phyloP scores from a whole-genome alignment of 2,329 filamentous ascomycete genomes.

The Kalaharituber pfeilii region DNA sequence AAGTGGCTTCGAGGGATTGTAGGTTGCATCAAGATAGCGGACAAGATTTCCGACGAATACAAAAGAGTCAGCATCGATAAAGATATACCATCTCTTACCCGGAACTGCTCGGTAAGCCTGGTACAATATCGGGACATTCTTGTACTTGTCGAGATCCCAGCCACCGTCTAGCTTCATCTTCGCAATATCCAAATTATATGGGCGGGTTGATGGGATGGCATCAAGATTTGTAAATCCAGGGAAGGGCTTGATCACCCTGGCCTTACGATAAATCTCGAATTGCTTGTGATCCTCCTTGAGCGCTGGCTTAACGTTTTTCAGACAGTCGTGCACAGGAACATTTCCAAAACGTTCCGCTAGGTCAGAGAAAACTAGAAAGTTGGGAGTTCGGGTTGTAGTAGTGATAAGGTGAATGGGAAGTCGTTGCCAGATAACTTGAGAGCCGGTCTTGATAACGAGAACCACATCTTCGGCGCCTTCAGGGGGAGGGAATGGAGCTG shows the following conservation, averaged over 20 bases:
- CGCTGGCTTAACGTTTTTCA: constrained; percentile 24
- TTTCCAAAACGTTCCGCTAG: constrained; percentile 30
- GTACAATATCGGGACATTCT: constrained; percentile 43
- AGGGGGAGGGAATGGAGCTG: neutral
- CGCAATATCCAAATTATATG: constrained; percentile 29
- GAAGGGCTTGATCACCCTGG: neutral
- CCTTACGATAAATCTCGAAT: constrained; percentile 31
- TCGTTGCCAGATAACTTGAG: constrained; percentile 36
- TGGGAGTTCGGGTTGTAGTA: constrained; percentile 32
- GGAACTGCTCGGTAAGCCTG: constrained; percentile 36
- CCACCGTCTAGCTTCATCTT: constrained; percentile 26
- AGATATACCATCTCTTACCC: constrained; percentile 41
- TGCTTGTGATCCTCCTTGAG: constrained; percentile 32
- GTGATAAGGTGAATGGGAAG: constrained; percentile 40
- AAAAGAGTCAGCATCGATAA: constrained; percentile 43
- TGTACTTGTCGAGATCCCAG: constrained; percentile 45
- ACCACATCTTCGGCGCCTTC: constrained; percentile 29
- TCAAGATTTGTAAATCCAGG: constrained; percentile 26
- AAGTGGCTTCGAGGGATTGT: constrained; percentile 31
- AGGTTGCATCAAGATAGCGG: constrained; percentile 30
- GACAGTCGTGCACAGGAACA: constrained; percentile 25
- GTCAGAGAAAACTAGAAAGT: constrained; percentile 44
- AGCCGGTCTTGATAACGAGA: constrained; percentile 41
- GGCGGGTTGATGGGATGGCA: constrained; percentile 33
- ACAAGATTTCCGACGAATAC: constrained; percentile 38